Percentiles rank a stretch among this genome's conserved stretches.
phyloP scores from a whole-genome alignment of 129 eudicot genomes.

The sunflower (Helianthus annuus) region HanXRQr2.0-SUNRISE NC_035443.2:48715349-48715848 shows the following conservation, averaged over 20 bases:
- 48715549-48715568: neutral
- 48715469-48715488: constrained; percentile 25
- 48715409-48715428: constrained; percentile 89
- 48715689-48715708: neutral
- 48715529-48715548: neutral
- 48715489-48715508: neutral
- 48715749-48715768: neutral
- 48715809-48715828: too few species aligned
- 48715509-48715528: neutral
- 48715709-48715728: constrained; percentile 10
- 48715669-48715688: neutral
- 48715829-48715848: too few species aligned
- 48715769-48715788: constrained; percentile 69
- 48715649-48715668: neutral
- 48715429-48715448: constrained; percentile 90
- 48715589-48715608: constrained; percentile 1
- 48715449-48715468: constrained; percentile 60
- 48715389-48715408: constrained; percentile 66
- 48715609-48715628: constrained; percentile 5
- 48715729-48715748: neutral
- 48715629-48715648: constrained; percentile 8
- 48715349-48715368: constrained; percentile 67
- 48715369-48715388: constrained; percentile 63
- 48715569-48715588: neutral
- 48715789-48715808: constrained; percentile 87